Evolutionary conservation across 140 eudicot genomes (phyloP).

Genomic region (Cichorium intybus): DNA sequence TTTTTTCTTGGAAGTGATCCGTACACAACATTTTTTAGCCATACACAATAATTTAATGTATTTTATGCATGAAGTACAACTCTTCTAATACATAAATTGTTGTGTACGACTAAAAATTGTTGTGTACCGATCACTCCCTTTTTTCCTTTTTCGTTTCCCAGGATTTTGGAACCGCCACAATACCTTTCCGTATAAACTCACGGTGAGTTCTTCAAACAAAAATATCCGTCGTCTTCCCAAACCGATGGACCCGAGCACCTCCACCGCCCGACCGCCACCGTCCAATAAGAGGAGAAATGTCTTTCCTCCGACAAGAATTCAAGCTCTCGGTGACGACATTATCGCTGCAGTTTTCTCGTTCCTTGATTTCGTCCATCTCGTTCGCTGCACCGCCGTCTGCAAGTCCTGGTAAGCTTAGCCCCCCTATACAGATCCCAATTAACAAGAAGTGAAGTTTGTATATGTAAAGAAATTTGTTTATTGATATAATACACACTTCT

Average conservation of each 20-base stretch:
- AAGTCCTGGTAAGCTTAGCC: conserved; percentile 57
- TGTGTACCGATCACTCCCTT: too few relatives aligned
- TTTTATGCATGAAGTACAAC: too few relatives aligned
- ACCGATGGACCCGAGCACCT: conserved; percentile 28
- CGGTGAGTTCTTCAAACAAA: background rate
- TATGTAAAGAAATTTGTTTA: background rate
- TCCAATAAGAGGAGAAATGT: conserved; percentile 34
- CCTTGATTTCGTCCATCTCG: conserved; percentile 63
- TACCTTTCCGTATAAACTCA: background rate
- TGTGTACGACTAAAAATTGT: too few relatives aligned
- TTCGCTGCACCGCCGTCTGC: conserved; percentile 87
- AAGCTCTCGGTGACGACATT: conserved; percentile 49
- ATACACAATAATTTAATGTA: too few relatives aligned
- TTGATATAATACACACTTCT: background rate
- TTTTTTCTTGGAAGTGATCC: too few relatives aligned
- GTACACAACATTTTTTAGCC: too few relatives aligned
- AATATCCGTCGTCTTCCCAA: background rate
- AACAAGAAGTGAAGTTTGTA: background rate
- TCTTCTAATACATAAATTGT: too few relatives aligned
- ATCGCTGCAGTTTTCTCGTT: conserved; percentile 55
- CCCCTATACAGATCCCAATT: background rate
- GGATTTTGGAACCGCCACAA: background rate
- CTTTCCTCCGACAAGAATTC: conserved; percentile 28
- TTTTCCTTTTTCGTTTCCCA: too few relatives aligned
- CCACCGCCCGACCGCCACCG: conserved; percentile 33